phyloP scores from a whole-genome alignment of 345 rosid genomes.

The Populus simonii region DNA sequence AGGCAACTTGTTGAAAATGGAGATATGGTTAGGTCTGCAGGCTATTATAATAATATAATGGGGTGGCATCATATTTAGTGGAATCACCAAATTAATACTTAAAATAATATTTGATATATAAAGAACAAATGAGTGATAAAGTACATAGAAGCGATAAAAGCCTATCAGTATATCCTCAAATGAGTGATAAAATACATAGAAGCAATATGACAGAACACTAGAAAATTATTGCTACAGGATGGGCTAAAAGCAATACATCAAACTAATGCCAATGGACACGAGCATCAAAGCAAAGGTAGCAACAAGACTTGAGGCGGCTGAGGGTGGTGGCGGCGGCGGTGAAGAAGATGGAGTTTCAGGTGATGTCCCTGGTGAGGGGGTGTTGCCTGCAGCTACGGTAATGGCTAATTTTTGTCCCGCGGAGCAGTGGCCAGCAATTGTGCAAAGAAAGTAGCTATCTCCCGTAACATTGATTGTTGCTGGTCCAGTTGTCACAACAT shows the following conservation, averaged over 20 bases:
- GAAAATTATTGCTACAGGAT: neutral
- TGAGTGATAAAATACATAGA: neutral
- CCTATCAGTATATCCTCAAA: neutral
- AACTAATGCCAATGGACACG: neutral
- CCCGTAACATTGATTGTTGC: neutral
- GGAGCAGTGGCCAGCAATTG: slow-evolving; percentile 16
- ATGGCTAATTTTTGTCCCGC: slow-evolving; percentile 13
- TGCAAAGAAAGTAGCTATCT: slow-evolving; percentile 8
- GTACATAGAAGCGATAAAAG: neutral
- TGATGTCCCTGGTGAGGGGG: neutral
- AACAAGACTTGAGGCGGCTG: neutral
- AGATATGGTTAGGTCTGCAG: neutral
- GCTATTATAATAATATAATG: neutral
- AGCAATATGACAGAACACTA: neutral
- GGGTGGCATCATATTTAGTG: neutral
- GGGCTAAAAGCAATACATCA: neutral
- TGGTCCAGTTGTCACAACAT: neutral
- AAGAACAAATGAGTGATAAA: neutral
- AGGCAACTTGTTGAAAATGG: neutral
- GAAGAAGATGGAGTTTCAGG: neutral
- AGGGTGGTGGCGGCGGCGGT: neutral
- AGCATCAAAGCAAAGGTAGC: neutral
- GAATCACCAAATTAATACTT: neutral
- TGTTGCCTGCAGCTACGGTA: neutral
- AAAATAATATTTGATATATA: neutral